Evolutionary conservation across 2,329 filamentous ascomycete species (phyloP).

Genomic region (Alternaria arbusti): DNA sequence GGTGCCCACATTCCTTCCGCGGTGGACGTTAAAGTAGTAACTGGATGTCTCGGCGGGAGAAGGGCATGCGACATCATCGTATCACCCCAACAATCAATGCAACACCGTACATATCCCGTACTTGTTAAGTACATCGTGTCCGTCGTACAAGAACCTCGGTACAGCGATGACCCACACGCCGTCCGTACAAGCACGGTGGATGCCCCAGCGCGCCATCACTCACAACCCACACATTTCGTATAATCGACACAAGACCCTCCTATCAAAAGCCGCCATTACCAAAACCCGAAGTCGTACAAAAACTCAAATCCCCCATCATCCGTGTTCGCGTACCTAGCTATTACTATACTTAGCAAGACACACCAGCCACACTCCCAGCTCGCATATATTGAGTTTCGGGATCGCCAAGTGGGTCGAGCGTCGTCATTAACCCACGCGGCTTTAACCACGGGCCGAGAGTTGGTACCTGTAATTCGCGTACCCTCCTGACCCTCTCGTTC

Average conservation of each 20-base stretch:
- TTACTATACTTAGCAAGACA: neutral
- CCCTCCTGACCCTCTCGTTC: neutral
- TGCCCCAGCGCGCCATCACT: too few relatives aligned
- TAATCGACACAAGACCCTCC: too few relatives aligned
- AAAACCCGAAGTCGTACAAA: too few relatives aligned
- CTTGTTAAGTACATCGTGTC: neutral
- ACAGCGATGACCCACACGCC: too few relatives aligned
- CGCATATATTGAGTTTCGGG: neutral
- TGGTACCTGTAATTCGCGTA: neutral
- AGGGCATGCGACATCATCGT: neutral
- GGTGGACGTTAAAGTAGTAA: neutral
- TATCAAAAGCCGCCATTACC: too few relatives aligned
- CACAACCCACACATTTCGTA: neutral
- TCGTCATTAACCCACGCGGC: conserved; percentile 6
- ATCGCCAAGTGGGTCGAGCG: conserved; percentile 1
- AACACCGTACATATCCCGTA: neutral
- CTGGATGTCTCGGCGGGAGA: neutral
- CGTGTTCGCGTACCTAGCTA: too few relatives aligned
- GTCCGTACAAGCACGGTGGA: too few relatives aligned
- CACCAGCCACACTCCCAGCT: neutral
- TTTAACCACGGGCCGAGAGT: neutral
- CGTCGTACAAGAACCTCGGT: too few relatives aligned
- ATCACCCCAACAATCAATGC: neutral
- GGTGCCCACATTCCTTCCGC: neutral
- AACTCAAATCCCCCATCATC: too few relatives aligned